A percentile compares a stretch with the other conserved stretches of the same genome.
phyloP scores from a whole-genome alignment of 805 yeast species.

The Lipomyces lipofer region DNA sequence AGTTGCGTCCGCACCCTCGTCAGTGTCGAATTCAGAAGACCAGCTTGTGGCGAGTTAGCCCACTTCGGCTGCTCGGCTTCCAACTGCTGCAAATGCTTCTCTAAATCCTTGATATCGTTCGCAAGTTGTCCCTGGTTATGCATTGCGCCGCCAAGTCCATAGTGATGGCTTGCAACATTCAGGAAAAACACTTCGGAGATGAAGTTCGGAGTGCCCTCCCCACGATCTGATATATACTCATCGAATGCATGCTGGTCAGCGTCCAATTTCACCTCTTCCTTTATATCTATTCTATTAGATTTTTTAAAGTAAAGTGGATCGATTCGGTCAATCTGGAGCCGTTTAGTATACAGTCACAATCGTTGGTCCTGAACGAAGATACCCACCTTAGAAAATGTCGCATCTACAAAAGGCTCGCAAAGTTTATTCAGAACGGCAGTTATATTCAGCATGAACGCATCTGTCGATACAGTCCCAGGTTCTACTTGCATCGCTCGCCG shows the following conservation, averaged over 20 bases:
- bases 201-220: slow-evolving; percentile 58
- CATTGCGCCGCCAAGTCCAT: slow-evolving; percentile 81
- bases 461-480: slow-evolving; percentile 63
- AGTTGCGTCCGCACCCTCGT: slow-evolving; percentile 51
- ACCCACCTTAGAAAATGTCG: slow-evolving; percentile 45
- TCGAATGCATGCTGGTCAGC: slow-evolving; percentile 71
- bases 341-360: too few relatives aligned
- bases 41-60: slow-evolving; percentile 29
- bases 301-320: slow-evolving; percentile 67
- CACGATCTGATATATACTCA: slow-evolving; percentile 51
- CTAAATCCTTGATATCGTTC: slow-evolving; percentile 50
- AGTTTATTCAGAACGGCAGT: slow-evolving; percentile 65
- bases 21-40: slow-evolving; percentile 38
- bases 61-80: slow-evolving; percentile 44
- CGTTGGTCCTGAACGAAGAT: too few relatives aligned
- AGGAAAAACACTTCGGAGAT: slow-evolving; percentile 89
- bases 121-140: slow-evolving; percentile 57
- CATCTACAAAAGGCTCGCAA: slow-evolving; percentile 81
- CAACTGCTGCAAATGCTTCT: slow-evolving; percentile 52
- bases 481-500: slow-evolving; percentile 85
- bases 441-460: slow-evolving; percentile 80
- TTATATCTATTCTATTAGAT: slow-evolving; percentile 57
- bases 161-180: slow-evolving; percentile 75
- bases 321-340: slow-evolving; percentile 67
- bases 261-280: slow-evolving; percentile 80